These are phyloP conservation scores for Wickerhamomyces canadensis DNA, from an alignment of 805 yeast species.

Conservation along the genomic window DNA sequence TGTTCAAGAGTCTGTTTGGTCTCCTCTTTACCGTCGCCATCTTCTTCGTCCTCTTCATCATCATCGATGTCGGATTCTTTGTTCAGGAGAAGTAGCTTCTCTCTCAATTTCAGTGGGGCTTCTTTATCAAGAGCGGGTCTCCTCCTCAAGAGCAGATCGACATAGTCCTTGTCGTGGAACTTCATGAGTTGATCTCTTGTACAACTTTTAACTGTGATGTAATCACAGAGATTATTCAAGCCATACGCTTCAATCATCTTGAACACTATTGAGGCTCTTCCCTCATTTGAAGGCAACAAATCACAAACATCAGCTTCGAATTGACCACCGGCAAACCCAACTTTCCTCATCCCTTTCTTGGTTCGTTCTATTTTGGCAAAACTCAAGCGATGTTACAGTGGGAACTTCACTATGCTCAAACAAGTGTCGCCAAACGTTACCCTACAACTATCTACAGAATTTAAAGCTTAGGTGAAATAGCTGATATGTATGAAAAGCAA, in stretches of 20 bases:
- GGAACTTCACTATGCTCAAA: too few species aligned
- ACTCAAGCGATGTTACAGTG: too few species aligned
- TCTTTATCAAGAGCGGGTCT: constrained; percentile 13
- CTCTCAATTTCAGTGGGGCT: background rate
- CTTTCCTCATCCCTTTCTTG: background rate
- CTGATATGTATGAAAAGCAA: too few species aligned
- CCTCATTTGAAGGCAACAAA: constrained; percentile 46
- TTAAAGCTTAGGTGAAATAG: too few species aligned
- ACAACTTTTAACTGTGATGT: constrained; percentile 25
- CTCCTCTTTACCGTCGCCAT: constrained; percentile 5
- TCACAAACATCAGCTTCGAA: constrained; percentile 27
- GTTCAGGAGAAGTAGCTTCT: too few species aligned
- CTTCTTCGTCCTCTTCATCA: constrained; percentile 4
- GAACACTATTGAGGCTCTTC: constrained; percentile 41
- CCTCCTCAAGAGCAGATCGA: constrained; percentile 32
- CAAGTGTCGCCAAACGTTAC: too few species aligned
- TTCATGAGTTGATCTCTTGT: constrained; percentile 32
- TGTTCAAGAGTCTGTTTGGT: constrained; percentile 17
- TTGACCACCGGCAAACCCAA: constrained; percentile 7
- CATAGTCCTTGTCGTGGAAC: constrained; percentile 45
- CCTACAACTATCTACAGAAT: too few species aligned
- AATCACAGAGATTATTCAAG: constrained; percentile 25
- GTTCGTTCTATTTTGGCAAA: too few species aligned
- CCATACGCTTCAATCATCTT: constrained; percentile 37
- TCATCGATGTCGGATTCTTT: too few species aligned